phyloP scores from a whole-genome alignment of 768 basidiomycete species.

The Neoboletus subvelutipes region DNA sequence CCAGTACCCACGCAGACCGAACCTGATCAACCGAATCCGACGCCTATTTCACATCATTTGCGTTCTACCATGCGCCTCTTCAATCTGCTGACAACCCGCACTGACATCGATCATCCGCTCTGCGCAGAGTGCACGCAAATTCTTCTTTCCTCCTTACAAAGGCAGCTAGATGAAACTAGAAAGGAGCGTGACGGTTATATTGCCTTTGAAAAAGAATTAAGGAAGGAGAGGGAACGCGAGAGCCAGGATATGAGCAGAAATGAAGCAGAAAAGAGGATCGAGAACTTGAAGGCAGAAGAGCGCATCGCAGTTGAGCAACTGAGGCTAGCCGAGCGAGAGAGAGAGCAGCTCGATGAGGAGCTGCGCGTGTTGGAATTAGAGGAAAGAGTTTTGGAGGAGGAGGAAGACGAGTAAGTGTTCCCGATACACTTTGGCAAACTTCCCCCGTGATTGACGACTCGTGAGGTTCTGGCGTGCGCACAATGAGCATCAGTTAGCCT shows the following conservation, averaged over 20 bases:
- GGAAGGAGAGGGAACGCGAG: conserved; percentile 77
- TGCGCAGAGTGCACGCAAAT: conserved; percentile 93
- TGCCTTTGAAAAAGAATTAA: conserved; percentile 86
- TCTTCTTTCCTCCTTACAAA: conserved; percentile 70
- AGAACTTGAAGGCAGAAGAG: conserved; percentile 68
- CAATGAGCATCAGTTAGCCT: conserved; percentile 65
- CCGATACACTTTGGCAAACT: neutral
- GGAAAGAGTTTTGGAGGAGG: conserved; percentile 73
- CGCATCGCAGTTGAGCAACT: conserved; percentile 70
- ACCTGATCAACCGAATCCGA: conserved; percentile 57
- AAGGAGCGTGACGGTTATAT: conserved; percentile 92
- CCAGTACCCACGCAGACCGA: conserved; percentile 41
- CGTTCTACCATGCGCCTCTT: conserved; percentile 74
- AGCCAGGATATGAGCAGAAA: conserved; percentile 57
- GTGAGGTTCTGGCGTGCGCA: conserved; percentile 79
- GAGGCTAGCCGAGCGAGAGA: conserved; percentile 72
- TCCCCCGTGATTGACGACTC: conserved; percentile 6
- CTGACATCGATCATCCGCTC: conserved; percentile 88
- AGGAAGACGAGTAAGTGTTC: conserved; percentile 75
- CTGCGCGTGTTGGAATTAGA: conserved; percentile 68
- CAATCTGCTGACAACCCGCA: conserved; percentile 71
- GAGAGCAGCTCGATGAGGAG: conserved; percentile 72
- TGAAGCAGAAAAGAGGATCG: conserved; percentile 72
- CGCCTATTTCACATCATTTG: conserved; percentile 75
- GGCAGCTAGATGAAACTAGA: conserved; percentile 85